phyloP scores from a whole-genome alignment of 208 protist species.

The Strigomonas galati region DNA sequence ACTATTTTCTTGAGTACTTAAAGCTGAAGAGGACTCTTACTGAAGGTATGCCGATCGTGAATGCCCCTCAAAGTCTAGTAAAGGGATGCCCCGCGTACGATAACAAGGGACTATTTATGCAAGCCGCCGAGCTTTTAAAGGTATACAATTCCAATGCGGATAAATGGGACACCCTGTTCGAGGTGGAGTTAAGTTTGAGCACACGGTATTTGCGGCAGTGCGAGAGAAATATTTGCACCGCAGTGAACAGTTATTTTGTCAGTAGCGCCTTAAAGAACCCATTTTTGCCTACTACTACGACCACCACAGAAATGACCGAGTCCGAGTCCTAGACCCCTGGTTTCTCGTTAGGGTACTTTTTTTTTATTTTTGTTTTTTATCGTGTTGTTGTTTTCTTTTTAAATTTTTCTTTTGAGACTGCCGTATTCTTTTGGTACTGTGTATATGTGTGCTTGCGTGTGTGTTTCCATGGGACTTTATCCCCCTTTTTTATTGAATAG shows the following conservation, averaged over 20 bases:
- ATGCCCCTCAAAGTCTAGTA: conserved; percentile 5
- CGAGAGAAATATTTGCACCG: neutral
- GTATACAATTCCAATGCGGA: neutral
- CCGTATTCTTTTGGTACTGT: too few species aligned
- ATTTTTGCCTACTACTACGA: neutral
- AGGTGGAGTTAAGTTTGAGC: neutral
- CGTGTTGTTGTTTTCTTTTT: neutral
- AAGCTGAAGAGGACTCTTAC: neutral
- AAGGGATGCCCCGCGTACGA: conserved; percentile 18
- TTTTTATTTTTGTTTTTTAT: neutral
- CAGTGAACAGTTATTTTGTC: neutral
- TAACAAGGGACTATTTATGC: conserved; percentile 10
- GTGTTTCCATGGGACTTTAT: too few species aligned
- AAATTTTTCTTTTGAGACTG: too few species aligned
- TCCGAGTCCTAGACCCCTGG: too few species aligned
- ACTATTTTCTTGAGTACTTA: conserved; percentile 4
- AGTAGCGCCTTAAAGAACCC: neutral
- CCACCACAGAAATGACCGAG: too few species aligned
- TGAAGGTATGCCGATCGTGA: conserved; percentile 7
- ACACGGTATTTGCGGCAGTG: neutral
- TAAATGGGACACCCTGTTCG: neutral
- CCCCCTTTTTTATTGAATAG: too few species aligned
- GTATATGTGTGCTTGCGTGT: too few species aligned
- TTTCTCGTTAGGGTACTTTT: neutral
- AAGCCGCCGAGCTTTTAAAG: conserved; percentile 10